Evolutionary conservation across 73 alveolate genomes (phyloP), one percentile per base, ranked within the genome.

Genomic region (Blepharisma stoltei): DNA sequence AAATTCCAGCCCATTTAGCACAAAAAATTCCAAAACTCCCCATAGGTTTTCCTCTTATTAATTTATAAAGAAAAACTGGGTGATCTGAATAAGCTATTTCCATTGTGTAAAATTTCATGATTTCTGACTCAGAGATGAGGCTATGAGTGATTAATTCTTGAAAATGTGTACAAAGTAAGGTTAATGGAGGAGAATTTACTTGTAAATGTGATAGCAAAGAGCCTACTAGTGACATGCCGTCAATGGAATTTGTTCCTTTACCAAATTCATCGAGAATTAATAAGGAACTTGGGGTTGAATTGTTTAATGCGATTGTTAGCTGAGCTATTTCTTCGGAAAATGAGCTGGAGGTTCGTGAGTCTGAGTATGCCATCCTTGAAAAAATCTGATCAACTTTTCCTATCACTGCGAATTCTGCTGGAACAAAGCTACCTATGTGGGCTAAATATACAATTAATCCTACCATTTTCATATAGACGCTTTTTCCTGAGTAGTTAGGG

Each of bases 371-470:
- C n/a, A 87, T 85, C 44, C 94, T 76, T 1, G 94, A 83, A 52
- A 87, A 87, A 47, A 87, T 77, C 78, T 87, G 87, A 53, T 87
- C 92, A 38, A 82, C 66, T 38, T 83, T 27, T 7, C 92, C 92
- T 18, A 87, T 87, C 71, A 70, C 81, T 4, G 94, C 94, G 53
- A 70, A 68, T 38, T 85, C 83, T 1, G 94, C 94, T 7, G 94
- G 94, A 6, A 87, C 70, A 55, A 25, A 82, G n/a, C 85, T 67
- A 3, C 94, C 94, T 6, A 87, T 75, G 69, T 87, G 94, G 23
- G 93, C 89, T 67, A 87, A 80, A 50, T 79, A 83, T 14, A 87
- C 93, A 71, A 88, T 83, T n/a, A 83, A 73, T 27, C 94, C 94
- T 25, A 87, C 76, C 73, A 70, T 86, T 32, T 88, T 67, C 65